phyloP scores from a whole-genome alignment of 1,284 basidiomycete species.

The Cystobasidium slooffiae region DNA sequence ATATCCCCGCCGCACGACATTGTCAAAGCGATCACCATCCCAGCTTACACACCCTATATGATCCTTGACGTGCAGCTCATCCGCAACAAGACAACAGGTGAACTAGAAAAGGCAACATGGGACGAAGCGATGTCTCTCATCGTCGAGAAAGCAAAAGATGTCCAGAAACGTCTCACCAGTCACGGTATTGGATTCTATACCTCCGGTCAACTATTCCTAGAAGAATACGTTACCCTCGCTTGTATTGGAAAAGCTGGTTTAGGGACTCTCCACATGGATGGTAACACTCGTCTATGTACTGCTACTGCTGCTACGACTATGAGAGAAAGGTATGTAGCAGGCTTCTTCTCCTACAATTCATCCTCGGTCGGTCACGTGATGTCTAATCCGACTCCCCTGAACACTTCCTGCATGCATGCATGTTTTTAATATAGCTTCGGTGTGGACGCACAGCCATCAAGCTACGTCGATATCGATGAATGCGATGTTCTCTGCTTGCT shows the following conservation, averaged over 20 bases:
- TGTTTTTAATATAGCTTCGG: slow-evolving; percentile 9
- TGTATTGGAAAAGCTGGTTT: slow-evolving; percentile 30
- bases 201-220: slow-evolving; percentile 31
- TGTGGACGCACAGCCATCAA: slow-evolving; percentile 19
- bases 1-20: background rate
- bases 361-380: background rate
- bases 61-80: slow-evolving; percentile 9
- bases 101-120: slow-evolving; percentile 28
- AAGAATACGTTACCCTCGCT: slow-evolving; percentile 35
- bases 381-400: no score
- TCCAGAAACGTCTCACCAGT: slow-evolving; percentile 26
- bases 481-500: slow-evolving; percentile 24
- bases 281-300: slow-evolving; percentile 31
- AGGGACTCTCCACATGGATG: slow-evolving; percentile 35
- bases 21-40: no score
- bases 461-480: slow-evolving; percentile 25
- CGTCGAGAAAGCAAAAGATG: slow-evolving; percentile 24
- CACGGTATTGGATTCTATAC: slow-evolving; percentile 37
- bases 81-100: slow-evolving; percentile 28
- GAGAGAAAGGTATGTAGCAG: slow-evolving; percentile 11
- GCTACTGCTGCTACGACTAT: slow-evolving; percentile 34
- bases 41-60: no score
- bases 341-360: background rate
- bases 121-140: slow-evolving; percentile 30
- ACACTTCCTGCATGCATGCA: background rate